Evolutionary conservation across 768 basidiomycete species (phyloP).

Genomic region (Fomitopsis pulvina): DNA sequence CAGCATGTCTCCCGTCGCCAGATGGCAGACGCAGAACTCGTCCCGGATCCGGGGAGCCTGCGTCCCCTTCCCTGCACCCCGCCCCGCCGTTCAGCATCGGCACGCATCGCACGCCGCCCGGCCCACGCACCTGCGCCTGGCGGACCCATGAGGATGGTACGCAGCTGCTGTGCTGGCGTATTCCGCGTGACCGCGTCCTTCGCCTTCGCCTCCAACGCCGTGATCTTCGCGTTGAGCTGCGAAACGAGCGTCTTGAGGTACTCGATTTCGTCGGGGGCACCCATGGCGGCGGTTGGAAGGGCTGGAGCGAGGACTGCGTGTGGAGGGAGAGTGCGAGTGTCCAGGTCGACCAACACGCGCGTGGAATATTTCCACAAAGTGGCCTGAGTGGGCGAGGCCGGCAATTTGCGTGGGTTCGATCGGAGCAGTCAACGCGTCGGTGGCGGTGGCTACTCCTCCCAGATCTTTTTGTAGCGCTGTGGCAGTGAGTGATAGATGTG

Average conservation of each 20-base stretch:
- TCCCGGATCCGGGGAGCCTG: slow-evolving; percentile 92
- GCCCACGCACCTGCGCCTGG: slow-evolving; percentile 82
- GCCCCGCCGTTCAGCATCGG: not conserved
- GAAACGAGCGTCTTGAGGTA: slow-evolving; percentile 90
- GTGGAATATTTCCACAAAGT: too few relatives aligned
- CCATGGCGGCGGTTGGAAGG: slow-evolving; percentile 36
- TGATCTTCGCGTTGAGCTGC: slow-evolving; percentile 90
- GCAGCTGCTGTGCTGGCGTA: slow-evolving; percentile 71
- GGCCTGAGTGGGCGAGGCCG: too few relatives aligned
- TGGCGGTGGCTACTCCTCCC: too few relatives aligned
- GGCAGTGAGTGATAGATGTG: too few relatives aligned
- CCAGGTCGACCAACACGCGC: too few relatives aligned
- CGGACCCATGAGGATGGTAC: slow-evolving; percentile 92
- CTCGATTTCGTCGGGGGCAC: slow-evolving; percentile 73
- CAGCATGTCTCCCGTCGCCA: slow-evolving; percentile 98
- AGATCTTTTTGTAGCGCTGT: too few relatives aligned
- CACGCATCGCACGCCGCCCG: not conserved
- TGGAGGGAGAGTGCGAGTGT: too few relatives aligned
- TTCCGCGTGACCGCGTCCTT: slow-evolving; percentile 41
- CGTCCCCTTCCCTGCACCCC: slow-evolving; percentile 83
- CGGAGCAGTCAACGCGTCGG: too few relatives aligned
- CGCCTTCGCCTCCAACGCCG: slow-evolving; percentile 62
- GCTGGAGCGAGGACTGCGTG: too few relatives aligned
- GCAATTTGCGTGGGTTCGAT: too few relatives aligned
- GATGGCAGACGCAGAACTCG: slow-evolving; percentile 93